A percentile compares a stretch with the other conserved stretches of the same genome.
phyloP scores from a whole-genome alignment of 2,329 filamentous ascomycete species.

The Penicillium sp. region DNA sequence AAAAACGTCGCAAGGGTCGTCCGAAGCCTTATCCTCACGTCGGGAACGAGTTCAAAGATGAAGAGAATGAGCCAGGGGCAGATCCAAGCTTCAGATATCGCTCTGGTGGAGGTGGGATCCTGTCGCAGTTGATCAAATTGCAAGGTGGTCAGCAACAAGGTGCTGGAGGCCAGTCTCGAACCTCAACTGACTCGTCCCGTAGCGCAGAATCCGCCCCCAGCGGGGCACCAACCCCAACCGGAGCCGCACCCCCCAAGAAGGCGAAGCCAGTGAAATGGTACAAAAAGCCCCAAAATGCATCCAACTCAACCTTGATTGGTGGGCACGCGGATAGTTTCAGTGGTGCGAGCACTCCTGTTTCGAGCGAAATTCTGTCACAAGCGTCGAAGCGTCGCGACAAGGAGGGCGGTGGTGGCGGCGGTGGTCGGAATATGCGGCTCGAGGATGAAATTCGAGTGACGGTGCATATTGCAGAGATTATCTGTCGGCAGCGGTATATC shows the following conservation, averaged over 20 bases:
- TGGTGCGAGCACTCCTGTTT: slow-evolving; percentile 31
- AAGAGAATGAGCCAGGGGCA: slow-evolving; percentile 6
- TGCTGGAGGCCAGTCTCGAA: slow-evolving; percentile 5
- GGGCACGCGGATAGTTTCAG: slow-evolving; percentile 19
- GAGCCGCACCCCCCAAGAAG: slow-evolving; percentile 13
- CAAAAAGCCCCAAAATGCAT: slow-evolving; percentile 28
- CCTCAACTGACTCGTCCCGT: slow-evolving; percentile 11
- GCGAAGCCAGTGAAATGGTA: slow-evolving; percentile 34
- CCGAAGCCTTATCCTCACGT: slow-evolving; percentile 13
- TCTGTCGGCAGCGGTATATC: slow-evolving; percentile 78
- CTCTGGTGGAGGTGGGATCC: slow-evolving; percentile 30
- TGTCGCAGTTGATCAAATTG: slow-evolving; percentile 33
- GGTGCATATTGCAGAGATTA: slow-evolving; percentile 62
- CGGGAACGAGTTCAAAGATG: slow-evolving; percentile 10
- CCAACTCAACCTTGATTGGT: slow-evolving; percentile 25
- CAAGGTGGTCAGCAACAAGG: slow-evolving; percentile 7
- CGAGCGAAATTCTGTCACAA: slow-evolving; percentile 27
- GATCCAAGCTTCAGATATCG: slow-evolving; percentile 23
- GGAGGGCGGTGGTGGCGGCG: neutral
- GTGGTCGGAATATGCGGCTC: slow-evolving; percentile 17
- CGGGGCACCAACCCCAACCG: slow-evolving; percentile 1
- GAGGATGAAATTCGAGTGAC: slow-evolving; percentile 57
- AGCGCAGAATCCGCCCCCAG: slow-evolving; percentile 5
- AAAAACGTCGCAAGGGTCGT: slow-evolving; percentile 17
- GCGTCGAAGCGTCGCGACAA: slow-evolving; percentile 28